These are phyloP conservation scores for Fusarium sp. DNA, from an alignment of 2,329 filamentous ascomycete genomes.

Conservation along the genomic window DNA sequence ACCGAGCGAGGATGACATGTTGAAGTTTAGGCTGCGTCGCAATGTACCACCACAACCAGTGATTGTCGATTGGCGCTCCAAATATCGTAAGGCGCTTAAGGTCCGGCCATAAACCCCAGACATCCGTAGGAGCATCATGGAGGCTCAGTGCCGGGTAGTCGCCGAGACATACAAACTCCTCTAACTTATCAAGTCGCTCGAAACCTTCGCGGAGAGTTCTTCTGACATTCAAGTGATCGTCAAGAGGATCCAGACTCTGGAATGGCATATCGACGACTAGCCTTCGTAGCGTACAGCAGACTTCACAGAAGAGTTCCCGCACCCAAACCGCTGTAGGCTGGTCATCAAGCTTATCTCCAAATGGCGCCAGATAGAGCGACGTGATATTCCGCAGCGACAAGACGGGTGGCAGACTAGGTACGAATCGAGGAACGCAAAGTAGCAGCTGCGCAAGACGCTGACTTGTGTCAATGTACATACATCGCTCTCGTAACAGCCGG, in stretches of 20 bases:
- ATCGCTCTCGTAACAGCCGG: conserved; percentile 61
- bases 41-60: conserved; percentile 58
- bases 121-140: conserved; percentile 52
- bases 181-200: conserved; percentile 57
- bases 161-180: conserved; percentile 64
- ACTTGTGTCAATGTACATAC: conserved; percentile 61
- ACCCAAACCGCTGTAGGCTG: conserved; percentile 58
- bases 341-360: conserved; percentile 56
- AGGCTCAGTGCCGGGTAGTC: conserved; percentile 62
- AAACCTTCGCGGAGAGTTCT: conserved; percentile 63
- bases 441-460: conserved; percentile 55
- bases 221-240: conserved; percentile 59
- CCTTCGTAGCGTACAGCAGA: conserved; percentile 58
- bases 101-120: conserved; percentile 62
- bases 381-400: conserved; percentile 55
- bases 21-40: conserved; percentile 56
- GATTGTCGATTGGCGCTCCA: conserved; percentile 55
- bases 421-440: conserved; percentile 53
- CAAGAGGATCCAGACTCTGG: conserved; percentile 58
- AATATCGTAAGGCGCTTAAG: conserved; percentile 62
- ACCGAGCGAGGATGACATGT: conserved; percentile 60
- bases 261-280: conserved; percentile 66
- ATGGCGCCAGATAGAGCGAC: conserved; percentile 60
- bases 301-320: conserved; percentile 59
- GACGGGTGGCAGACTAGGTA: conserved; percentile 49